Base-by-base conservation (phyloP, 257 asterid genomes). In the Nicotiana tabacum region DNA sequence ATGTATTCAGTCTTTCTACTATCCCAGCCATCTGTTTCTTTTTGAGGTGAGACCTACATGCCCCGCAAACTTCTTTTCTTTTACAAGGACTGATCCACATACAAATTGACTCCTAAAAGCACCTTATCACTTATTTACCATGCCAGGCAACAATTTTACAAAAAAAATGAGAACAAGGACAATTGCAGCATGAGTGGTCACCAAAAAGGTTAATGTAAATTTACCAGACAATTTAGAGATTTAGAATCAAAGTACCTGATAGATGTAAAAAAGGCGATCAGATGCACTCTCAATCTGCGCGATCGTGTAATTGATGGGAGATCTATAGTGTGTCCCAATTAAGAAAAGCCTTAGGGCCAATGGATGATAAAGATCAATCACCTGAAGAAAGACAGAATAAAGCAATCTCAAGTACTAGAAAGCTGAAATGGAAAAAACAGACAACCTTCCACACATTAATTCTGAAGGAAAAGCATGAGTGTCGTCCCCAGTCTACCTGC, bases 261-360 rank as follows among this genome's bases (percentile, higher is more conserved):
- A 96, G 83, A 96, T 93, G 87, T 96, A 96, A 88, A 84, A 96
- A 83, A 91, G 81, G 74, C 97, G 98, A 66, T 96, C 98, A 62
- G 99, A 96, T 86, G 98, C 95, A 88, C 91, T 92, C 86, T 96
- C 99, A 83, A 96, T 97, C 87, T 81, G 96, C 81, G 86, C 81
- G 77, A 90, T 93, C 33, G 98, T 94, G 90, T 94, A 96, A 85
- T 96, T 96, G 83, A 93, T 90, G 32, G 98, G 99, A 82, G 98
- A 96, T 66, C 97, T 93, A 85, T 96, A 96, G 87, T 96, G 99
- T 77, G 98, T 91, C 81, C 94, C 92, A 87, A 93, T 87, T 84
- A 96, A 90, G 90, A 96, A 96, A 88, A 92, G 91, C 87, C 98
- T 90, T 70, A 96, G 86, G 56, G 98, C 97, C 89, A 96, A 82